Percentiles rank a stretch among this genome's conserved stretches.
These are phyloP conservation scores for Forsythia suspensa DNA, from an alignment of 257 asterid species.

Conservation along the genomic window DNA sequence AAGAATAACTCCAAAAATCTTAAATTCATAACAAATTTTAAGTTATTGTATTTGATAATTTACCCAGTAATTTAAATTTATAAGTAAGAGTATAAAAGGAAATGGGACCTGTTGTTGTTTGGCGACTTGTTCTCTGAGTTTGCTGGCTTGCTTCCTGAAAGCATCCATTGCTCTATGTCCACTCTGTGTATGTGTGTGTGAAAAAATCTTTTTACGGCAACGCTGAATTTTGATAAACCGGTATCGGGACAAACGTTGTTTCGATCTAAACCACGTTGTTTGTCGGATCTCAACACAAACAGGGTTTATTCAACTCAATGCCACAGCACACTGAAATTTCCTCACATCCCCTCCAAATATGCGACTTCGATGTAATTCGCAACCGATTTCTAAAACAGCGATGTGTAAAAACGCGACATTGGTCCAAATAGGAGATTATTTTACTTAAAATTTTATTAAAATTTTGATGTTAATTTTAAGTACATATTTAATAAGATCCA, in stretches of 20 bases:
- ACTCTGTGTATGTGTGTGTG: conserved; percentile 14
- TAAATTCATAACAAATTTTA: background rate
- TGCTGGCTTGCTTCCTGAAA: conserved; percentile 88
- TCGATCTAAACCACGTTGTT: background rate
- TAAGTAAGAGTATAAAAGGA: background rate
- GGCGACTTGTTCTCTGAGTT: conserved; percentile 91
- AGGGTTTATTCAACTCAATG: background rate
- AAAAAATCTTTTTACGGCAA: background rate
- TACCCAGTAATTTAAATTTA: background rate
- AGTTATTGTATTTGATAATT: background rate
- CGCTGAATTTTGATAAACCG: background rate
- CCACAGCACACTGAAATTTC: background rate
- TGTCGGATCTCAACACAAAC: conserved; percentile 11
- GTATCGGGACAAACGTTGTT: background rate
- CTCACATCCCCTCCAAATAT: background rate
- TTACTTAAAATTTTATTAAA: too few relatives aligned
- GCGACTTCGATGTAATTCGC: background rate
- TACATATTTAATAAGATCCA: too few relatives aligned
- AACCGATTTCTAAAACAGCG: background rate
- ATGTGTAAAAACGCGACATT: background rate
- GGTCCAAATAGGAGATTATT: conserved; percentile 25
- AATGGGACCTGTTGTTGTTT: conserved; percentile 85
- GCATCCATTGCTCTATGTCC: conserved; percentile 62
- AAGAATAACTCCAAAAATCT: conserved; percentile 1
- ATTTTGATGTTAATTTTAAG: too few relatives aligned